Evolutionary conservation across 352 stramenopile species (phyloP).

Genomic region (Pythium insidiosum): DNA sequence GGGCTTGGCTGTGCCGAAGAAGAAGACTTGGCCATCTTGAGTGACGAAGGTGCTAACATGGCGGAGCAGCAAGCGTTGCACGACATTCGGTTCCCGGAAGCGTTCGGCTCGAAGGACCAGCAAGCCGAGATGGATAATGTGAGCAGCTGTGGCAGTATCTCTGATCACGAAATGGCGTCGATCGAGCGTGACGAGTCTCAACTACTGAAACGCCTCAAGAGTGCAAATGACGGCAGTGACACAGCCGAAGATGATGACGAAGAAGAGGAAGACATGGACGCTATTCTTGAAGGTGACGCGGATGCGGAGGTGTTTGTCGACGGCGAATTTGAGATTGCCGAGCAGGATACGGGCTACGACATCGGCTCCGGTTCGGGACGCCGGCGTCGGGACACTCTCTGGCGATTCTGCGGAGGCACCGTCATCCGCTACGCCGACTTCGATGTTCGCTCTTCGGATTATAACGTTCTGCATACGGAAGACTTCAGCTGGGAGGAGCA

Average conservation of each 20-base stretch:
- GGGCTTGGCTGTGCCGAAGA: conserved; percentile 70
- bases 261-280: conserved; percentile 1
- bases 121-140: conserved; percentile 3
- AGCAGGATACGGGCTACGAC: conserved; percentile 39
- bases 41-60: conserved; percentile 44
- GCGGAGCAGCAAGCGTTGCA: conserved; percentile 14
- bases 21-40: conserved; percentile 62
- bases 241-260: conserved; percentile 21
- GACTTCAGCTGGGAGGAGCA: conserved; percentile 88
- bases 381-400: conserved; percentile 58
- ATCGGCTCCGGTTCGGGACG: conserved; percentile 17
- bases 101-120: conserved; percentile 6
- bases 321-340: conserved; percentile 44
- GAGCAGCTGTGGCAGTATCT: conserved; percentile 37
- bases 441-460: conserved; percentile 72
- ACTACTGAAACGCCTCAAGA: conserved; percentile 58
- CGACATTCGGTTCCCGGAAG: conserved; percentile 13
- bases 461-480: conserved; percentile 80
- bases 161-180: conserved; percentile 50
- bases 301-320: conserved; percentile 6
- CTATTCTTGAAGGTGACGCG: conserved; percentile 4
- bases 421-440: conserved; percentile 81
- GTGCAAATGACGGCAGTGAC: conserved; percentile 45
- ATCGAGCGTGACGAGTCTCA: conserved; percentile 74
- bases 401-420: conserved; percentile 74